Conservation (phyloP, 345 rosid genomes). For the Hirschfeldia incana region DNA sequence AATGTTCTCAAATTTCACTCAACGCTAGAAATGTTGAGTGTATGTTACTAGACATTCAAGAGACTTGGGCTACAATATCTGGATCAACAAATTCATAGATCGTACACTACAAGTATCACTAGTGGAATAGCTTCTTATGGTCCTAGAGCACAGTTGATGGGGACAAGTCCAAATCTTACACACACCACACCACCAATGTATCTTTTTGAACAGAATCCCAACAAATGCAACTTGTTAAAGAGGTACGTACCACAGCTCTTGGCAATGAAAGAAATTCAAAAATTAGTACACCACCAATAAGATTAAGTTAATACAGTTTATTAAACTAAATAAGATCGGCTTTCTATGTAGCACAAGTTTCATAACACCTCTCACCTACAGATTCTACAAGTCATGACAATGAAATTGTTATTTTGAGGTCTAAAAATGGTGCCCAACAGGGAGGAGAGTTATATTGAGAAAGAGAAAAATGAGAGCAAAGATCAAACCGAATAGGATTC, state of each 20-base stretch:
- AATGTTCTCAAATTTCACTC: not conserved
- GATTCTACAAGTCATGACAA: not conserved
- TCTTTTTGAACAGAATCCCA: not conserved
- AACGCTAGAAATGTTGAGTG: not conserved
- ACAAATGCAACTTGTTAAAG: not conserved
- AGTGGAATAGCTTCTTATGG: not conserved
- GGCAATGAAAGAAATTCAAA: not conserved
- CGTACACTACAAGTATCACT: not conserved
- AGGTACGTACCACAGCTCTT: not conserved
- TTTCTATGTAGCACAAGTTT: not conserved
- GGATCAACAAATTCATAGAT: not conserved
- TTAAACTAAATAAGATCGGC: not conserved
- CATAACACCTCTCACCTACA: not conserved
- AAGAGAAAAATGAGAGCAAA: not conserved
- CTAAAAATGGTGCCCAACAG: not conserved
- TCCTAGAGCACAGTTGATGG: not conserved
- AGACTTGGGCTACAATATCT: not conserved
- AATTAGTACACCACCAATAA: not conserved
- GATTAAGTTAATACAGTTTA: not conserved
- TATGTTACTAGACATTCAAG: not conserved
- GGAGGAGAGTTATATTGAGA: not conserved
- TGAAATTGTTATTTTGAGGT: not conserved
- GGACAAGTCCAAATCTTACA: not conserved
- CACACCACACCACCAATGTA: not conserved
- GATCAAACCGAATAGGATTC: conserved; percentile 2